Conservation (phyloP, 2,329 filamentous ascomycete species). For the Sporothrix luriei region DNA sequence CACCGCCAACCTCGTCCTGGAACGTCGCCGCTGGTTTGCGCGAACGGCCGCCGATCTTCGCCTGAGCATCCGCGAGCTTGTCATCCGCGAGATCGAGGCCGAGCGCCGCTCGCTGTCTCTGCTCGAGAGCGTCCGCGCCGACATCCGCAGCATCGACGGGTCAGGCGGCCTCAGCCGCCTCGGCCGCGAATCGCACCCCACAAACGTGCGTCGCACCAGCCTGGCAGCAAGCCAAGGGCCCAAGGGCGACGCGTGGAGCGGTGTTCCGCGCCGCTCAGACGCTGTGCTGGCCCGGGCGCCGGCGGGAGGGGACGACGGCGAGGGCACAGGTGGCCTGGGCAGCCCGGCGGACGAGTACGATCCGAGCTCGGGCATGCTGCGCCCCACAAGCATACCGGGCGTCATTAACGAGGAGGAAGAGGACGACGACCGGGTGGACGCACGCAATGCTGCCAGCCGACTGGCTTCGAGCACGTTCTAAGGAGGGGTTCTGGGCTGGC, state of each 20-base stretch:
- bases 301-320: slow-evolving; percentile 40
- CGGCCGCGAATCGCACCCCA: slow-evolving; percentile 83
- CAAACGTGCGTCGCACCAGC: slow-evolving; percentile 66
- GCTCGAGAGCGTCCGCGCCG: slow-evolving; percentile 88
- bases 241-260: slow-evolving; percentile 98
- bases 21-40: slow-evolving; percentile 88
- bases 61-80: slow-evolving; percentile 84
- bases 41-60: slow-evolving; percentile 84
- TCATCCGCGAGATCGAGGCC: slow-evolving; percentile 90
- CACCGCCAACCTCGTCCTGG: slow-evolving; percentile 82
- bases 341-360: slow-evolving; percentile 47
- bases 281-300: slow-evolving; percentile 68
- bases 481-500: slow-evolving; percentile 31
- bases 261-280: slow-evolving; percentile 74
- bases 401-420: slow-evolving; percentile 68
- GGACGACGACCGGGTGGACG: slow-evolving; percentile 92
- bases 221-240: slow-evolving; percentile 89
- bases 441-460: slow-evolving; percentile 89
- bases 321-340: slow-evolving; percentile 37
- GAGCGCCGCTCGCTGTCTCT: slow-evolving; percentile 89
- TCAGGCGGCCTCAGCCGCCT: slow-evolving; percentile 87
- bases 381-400: slow-evolving; percentile 54
- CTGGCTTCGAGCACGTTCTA: slow-evolving; percentile 93
- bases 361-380: slow-evolving; percentile 41
- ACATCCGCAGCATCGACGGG: slow-evolving; percentile 89